Percentiles rank a stretch among this genome's conserved stretches.
Conservation (phyloP, 495 filamentous ascomycete species). For the Penicillium egyptiacum region DNA sequence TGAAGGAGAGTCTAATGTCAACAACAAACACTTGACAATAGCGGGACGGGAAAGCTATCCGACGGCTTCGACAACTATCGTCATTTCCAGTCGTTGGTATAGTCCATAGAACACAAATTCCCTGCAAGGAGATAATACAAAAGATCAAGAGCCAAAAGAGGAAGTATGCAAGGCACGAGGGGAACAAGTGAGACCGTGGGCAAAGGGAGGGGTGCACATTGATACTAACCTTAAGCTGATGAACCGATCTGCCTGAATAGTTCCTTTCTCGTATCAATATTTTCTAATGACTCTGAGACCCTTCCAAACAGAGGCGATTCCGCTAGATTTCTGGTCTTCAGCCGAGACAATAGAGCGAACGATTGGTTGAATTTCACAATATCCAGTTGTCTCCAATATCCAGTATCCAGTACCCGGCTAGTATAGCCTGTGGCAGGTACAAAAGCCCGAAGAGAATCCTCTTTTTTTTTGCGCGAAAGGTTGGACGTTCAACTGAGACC, state of each 20-base stretch:
- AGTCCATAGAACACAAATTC: constrained; percentile 32
- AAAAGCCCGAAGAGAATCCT: constrained; percentile 4
- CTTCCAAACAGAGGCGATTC: constrained; percentile 23
- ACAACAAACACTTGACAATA: constrained; percentile 38
- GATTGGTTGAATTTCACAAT: constrained; percentile 11
- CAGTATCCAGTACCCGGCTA: neutral
- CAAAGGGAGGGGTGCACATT: constrained; percentile 20
- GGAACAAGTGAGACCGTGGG: constrained; percentile 36
- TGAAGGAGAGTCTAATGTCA: constrained; percentile 34
- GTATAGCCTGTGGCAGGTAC: constrained; percentile 9
- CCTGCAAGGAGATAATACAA: constrained; percentile 40
- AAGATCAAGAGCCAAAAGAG: constrained; percentile 29
- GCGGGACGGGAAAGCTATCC: constrained; percentile 26
- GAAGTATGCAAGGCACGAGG: constrained; percentile 47
- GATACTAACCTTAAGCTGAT: constrained; percentile 35
- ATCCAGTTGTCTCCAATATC: too few species aligned
- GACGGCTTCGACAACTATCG: constrained; percentile 19
- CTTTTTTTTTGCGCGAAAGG: constrained; percentile 9
- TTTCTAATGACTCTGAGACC: constrained; percentile 18
- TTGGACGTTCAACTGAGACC: constrained; percentile 10
- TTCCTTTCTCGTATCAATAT: constrained; percentile 8
- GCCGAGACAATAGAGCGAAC: constrained; percentile 36
- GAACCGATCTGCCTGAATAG: constrained; percentile 6
- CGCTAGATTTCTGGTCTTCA: constrained; percentile 24
- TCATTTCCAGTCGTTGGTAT: constrained; percentile 31